phyloP scores from a whole-genome alignment of 2,329 filamentous ascomycete genomes.

The Colletotrichum nymphaeae region DNA sequence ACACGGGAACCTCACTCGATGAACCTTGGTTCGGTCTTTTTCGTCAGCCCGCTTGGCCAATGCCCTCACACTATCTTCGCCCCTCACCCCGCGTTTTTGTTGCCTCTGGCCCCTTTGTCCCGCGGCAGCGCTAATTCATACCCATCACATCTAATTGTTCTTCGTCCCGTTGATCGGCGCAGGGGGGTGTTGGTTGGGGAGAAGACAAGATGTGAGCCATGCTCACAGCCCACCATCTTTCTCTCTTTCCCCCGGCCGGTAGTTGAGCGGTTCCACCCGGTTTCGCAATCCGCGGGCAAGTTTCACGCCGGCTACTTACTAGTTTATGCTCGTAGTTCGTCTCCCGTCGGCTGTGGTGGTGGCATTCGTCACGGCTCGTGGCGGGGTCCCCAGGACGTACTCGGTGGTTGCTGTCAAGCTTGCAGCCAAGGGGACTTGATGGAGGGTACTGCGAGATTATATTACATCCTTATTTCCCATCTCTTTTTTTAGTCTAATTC shows the following conservation, averaged over 20 bases:
- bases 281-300: constrained; percentile 14
- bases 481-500: not conserved
- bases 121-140: not conserved
- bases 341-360: not conserved
- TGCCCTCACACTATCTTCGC: not conserved
- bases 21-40: constrained; percentile 16
- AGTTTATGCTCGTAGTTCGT: not conserved
- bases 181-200: not conserved
- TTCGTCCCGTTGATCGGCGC: constrained; percentile 10
- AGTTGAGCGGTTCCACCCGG: constrained; percentile 14
- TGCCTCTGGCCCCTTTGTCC: not conserved
- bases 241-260: not conserved
- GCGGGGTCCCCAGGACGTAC: not conserved
- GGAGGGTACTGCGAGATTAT: not conserved
- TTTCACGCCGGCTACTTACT: constrained; percentile 1
- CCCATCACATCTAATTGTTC: not conserved
- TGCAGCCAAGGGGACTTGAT: not conserved
- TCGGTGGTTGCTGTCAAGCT: not conserved
- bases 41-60: not conserved
- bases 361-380: not conserved
- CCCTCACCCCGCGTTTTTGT: constrained; percentile 7
- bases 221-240: not conserved
- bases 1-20: not conserved
- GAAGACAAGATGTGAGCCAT: not conserved
- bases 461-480: constrained; percentile 1